Evolutionary conservation across 768 basidiomycete species (phyloP).

Genomic region (Nidula microcarpa): DNA sequence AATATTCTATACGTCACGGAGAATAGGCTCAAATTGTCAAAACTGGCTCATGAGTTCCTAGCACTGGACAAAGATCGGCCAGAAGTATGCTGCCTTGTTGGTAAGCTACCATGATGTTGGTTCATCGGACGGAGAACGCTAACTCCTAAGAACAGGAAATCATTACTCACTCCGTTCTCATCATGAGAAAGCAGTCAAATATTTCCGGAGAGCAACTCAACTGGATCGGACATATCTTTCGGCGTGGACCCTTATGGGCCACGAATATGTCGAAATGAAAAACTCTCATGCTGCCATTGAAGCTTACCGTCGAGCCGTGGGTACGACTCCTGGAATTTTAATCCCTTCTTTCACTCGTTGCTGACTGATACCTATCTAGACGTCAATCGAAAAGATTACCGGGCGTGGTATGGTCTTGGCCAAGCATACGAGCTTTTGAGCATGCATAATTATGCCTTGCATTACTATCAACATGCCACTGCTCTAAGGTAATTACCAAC

Average conservation of each 20-base stretch:
- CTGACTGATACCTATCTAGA: constrained; percentile 41
- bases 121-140: background rate
- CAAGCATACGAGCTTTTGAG: constrained; percentile 96
- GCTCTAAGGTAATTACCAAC: constrained; percentile 64
- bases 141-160: constrained; percentile 61
- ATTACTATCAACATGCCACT: constrained; percentile 96
- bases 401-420: constrained; percentile 98
- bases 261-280: constrained; percentile 98
- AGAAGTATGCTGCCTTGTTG: constrained; percentile 94
- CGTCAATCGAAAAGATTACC: constrained; percentile 93
- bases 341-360: background rate
- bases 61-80: constrained; percentile 89
- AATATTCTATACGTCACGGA: constrained; percentile 97
- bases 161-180: constrained; percentile 92
- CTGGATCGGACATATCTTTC: constrained; percentile 93
- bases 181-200: constrained; percentile 94
- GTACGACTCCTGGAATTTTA: constrained; percentile 39
- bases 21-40: constrained; percentile 82
- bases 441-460: constrained; percentile 94
- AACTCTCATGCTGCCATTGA: constrained; percentile 99
- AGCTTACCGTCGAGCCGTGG: constrained; percentile 92
- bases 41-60: constrained; percentile 88
- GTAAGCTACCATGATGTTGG: constrained; percentile 39
- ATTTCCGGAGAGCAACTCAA: constrained; percentile 92
- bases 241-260: constrained; percentile 99